Base-by-base conservation (phyloP, 2,329 filamentous ascomycete species). In the Diplodia mutila region DNA sequence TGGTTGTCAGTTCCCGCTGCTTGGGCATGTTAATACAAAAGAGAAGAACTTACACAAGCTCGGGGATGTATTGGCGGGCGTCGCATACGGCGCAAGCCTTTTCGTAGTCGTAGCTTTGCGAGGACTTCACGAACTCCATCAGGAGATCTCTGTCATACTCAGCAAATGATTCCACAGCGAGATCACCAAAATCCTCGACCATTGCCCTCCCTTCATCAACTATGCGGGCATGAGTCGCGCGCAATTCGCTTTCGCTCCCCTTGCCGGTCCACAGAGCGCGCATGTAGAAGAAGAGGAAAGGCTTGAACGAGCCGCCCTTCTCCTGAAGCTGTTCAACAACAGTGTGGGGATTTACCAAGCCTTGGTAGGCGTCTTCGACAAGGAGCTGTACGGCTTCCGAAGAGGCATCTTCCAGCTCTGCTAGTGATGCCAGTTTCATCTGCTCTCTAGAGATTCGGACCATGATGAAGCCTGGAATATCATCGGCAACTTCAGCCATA, bases 241-340 rank as follows among this genome's bases (percentile, higher is more conserved):
- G 69, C 66, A 42, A 67, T 75, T 27, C 76, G 74, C 65, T 76
- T 72, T 70, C 79, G 70, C 90, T 85, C 11, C 86, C 87, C 68
- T 92, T 87, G 0, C 92, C 93, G 68, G 85, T 87, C 94, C 94
- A 99, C 2, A 99, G 83, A 0, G 90, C 89, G 14, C 91, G 89
- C 27, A 99, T 85, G 77, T 99, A 99, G 80, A 98, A 96, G 81
- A 91, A 98, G 0, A 97, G 85, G 75, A 97, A 97, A 0, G 92
- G 83, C 61, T 88, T 83, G 61, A 91, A 82, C 2, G 72, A 69
- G 5, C 73, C 82, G 21, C 89, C 84, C 69, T 90, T 87, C 23
- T 84, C 83, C 72, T 90, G 84, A 1, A 99, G 83, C 76, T 98
- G 94, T 5, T 85, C 81, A 2, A 97, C 90, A 1, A 99, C 94